A percentile compares a stretch with the other conserved stretches of the same genome.
Evolutionary conservation across 2,329 filamentous ascomycete genomes (phyloP).

Genomic region (Colletotrichum agaves): DNA sequence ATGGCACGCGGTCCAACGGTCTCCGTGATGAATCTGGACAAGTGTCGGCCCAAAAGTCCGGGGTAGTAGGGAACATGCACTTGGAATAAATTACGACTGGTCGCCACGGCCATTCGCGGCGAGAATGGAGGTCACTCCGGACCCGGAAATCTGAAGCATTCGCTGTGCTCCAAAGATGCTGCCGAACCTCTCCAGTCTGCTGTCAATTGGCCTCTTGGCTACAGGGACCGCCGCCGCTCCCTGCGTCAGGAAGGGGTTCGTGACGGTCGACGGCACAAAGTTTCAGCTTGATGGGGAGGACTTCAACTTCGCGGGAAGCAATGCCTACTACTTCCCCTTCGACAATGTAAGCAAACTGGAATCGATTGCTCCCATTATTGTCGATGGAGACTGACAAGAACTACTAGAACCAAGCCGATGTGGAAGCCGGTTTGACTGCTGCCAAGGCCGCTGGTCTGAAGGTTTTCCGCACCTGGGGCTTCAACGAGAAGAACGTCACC

Average conservation of each 20-base stretch:
- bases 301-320: slow-evolving; percentile 67
- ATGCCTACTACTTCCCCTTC: slow-evolving; percentile 68
- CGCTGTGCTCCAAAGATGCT: slow-evolving; percentile 12
- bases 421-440: slow-evolving; percentile 56
- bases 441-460: slow-evolving; percentile 60
- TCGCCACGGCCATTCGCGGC: neutral
- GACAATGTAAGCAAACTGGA: slow-evolving; percentile 52
- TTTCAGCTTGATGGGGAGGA: slow-evolving; percentile 65
- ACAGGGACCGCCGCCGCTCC: slow-evolving; percentile 29
- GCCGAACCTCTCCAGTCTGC: slow-evolving; percentile 27
- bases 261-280: slow-evolving; percentile 59
- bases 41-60: neutral
- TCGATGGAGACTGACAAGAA: neutral
- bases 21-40: slow-evolving; percentile 29
- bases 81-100: slow-evolving; percentile 28
- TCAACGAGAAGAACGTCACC: slow-evolving; percentile 66
- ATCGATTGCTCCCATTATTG: neutral
- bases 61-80: neutral
- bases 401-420: slow-evolving; percentile 56
- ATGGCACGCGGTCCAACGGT: slow-evolving; percentile 29
- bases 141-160: neutral
- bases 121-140: neutral
- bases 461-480: slow-evolving; percentile 67
- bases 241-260: slow-evolving; percentile 52
- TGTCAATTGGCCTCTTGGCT: slow-evolving; percentile 36